Evolutionary conservation across 1,284 basidiomycete species (phyloP), one percentile per base, ranked within the genome.

Genomic region (Peniophora sp.): DNA sequence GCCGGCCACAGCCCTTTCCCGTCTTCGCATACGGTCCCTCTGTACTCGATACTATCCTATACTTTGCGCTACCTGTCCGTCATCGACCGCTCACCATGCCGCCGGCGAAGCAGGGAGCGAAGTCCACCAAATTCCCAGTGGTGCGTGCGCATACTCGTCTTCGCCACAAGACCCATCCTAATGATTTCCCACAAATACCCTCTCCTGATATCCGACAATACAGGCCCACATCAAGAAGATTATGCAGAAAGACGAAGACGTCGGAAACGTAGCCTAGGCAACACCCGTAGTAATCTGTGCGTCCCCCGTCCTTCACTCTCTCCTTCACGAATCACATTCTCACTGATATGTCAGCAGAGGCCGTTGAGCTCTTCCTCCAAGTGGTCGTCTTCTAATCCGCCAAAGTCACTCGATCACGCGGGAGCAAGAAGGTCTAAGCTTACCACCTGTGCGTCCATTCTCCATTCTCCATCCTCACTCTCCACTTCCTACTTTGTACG

Each of bases 221-320:
- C n/a, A 92, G 91, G 96, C 96, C 6, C 83, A 96, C 50, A 99
- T 98, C 73, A 99, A 98, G 79, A 93, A 95, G 74, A 97, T 99
- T 54, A 99, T 99, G 92, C 96, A 99, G 73, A 94, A 96, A 66
- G 96, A 99, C 65, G 97, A 99, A 65, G 96, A 99, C 66, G 96
- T 99, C 15, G 96, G 97, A 51, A 99, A 99, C 69, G 92, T 99
- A 17, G 95, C 97, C 1, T 91, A 94, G 63, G 95, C 93, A 14
- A 97, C 96, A 3, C 97, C 97, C 0, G 83, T 99, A 52, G 90
- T 97, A 55, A 97, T 99, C 60, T 99, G 97, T 98, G 64, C 68
- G 92, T 36, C 23, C 36, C 24, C 8, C 50, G 41, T 39, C 14
- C 14, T n/a, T 32, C 50, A n/a, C 14, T 15, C 17, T 20, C 27